Evolutionary conservation across 2,329 filamentous ascomycete genomes (phyloP).

Genomic region (Trichoderma polysporum): DNA sequence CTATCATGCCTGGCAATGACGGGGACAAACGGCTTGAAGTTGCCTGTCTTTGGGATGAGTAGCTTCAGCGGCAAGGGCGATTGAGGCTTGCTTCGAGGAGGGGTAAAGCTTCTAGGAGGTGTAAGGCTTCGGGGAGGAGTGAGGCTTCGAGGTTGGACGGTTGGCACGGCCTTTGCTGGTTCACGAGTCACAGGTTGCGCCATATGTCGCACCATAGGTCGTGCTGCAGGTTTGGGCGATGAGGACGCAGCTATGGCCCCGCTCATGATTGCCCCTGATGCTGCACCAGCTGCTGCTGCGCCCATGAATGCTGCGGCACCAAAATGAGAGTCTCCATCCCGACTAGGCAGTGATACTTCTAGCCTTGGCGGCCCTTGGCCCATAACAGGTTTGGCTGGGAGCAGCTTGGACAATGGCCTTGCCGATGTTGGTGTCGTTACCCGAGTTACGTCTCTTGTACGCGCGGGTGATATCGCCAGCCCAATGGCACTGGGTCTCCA

Average conservation of each 20-base stretch:
- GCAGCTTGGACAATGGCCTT: constrained; percentile 43
- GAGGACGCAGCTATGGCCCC: constrained; percentile 6
- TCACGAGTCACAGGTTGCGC: not conserved
- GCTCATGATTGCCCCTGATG: constrained; percentile 18
- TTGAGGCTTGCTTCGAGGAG: constrained; percentile 20
- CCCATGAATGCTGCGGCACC: not conserved
- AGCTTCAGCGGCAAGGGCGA: constrained; percentile 32
- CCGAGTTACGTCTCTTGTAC: constrained; percentile 27
- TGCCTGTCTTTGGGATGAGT: constrained; percentile 29
- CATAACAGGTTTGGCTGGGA: constrained; percentile 48
- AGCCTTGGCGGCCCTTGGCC: constrained; percentile 26
- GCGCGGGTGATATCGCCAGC: constrained; percentile 43
- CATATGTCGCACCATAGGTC: not conserved
- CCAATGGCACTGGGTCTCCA: constrained; percentile 43
- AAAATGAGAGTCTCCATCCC: not conserved
- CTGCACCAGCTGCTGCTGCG: constrained; percentile 18
- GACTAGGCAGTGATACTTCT: constrained; percentile 5
- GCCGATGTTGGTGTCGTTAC: constrained; percentile 25
- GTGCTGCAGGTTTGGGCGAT: constrained; percentile 4
- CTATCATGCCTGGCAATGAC: constrained; percentile 37
- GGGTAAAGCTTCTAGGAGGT: constrained; percentile 1
- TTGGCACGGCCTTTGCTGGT: not conserved
- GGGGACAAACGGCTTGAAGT: constrained; percentile 6
- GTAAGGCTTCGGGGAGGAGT: constrained; percentile 7
- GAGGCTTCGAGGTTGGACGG: constrained; percentile 5